Evolutionary conservation across 495 filamentous ascomycete species (phyloP).

Genomic region (Darksidea phi): DNA sequence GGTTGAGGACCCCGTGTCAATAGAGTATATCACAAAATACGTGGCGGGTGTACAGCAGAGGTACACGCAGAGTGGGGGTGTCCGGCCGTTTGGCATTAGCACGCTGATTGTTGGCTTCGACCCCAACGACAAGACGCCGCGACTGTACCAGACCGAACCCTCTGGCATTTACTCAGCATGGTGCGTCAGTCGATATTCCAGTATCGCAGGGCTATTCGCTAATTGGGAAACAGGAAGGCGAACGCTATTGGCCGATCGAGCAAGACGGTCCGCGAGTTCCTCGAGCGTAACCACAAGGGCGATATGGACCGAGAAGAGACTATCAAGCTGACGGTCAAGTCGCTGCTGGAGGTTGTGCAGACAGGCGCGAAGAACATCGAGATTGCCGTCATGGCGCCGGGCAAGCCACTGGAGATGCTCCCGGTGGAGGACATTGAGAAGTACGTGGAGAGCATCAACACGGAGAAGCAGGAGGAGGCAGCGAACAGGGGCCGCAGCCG

Average conservation of each 20-base stretch:
- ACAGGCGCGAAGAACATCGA: slow-evolving; percentile 99
- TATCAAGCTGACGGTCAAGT: slow-evolving; percentile 97
- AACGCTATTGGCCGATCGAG: slow-evolving; percentile 97
- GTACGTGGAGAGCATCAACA: slow-evolving; percentile 97
- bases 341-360: slow-evolving; percentile 94
- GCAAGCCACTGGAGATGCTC: slow-evolving; percentile 87
- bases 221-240: slow-evolving; percentile 72
- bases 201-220: slow-evolving; percentile 5
- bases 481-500: slow-evolving; percentile 91
- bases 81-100: slow-evolving; percentile 95
- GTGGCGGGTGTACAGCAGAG: slow-evolving; percentile 95
- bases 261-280: slow-evolving; percentile 97
- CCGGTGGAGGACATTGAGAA: slow-evolving; percentile 91
- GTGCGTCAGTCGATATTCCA: slow-evolving; percentile 50
- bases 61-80: slow-evolving; percentile 97
- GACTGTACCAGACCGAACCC: slow-evolving; percentile 96
- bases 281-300: slow-evolving; percentile 96
- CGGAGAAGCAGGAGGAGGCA: slow-evolving; percentile 98
- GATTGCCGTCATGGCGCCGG: slow-evolving; percentile 97
- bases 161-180: slow-evolving; percentile 98
- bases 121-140: slow-evolving; percentile 77
- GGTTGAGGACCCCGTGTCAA: slow-evolving; percentile 95
- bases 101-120: slow-evolving; percentile 97
- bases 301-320: slow-evolving; percentile 95
- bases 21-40: slow-evolving; percentile 99